Conservation (phyloP, 345 rosid species). For the Eucalyptus shirleyi region DNA sequence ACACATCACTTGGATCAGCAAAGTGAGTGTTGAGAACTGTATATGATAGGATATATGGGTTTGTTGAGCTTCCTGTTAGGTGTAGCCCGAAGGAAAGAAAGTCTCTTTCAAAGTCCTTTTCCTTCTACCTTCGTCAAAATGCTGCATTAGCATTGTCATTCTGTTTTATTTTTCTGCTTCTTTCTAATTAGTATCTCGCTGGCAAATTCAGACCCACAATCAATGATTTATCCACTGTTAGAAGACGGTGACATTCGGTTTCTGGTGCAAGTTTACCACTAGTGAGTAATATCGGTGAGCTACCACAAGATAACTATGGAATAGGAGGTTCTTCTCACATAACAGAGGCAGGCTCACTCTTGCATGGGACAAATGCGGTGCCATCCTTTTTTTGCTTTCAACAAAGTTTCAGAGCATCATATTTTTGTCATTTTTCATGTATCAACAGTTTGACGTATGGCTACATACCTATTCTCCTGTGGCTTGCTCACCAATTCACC, state of each 20-base stretch:
- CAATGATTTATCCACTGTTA: background rate
- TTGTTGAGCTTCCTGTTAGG: background rate
- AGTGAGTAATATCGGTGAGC: constrained; percentile 65
- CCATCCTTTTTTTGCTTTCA: background rate
- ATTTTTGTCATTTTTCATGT: background rate
- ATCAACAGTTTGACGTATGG: constrained; percentile 62
- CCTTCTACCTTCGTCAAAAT: background rate
- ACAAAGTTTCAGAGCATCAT: background rate
- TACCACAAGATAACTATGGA: constrained; percentile 68
- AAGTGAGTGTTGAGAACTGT: background rate
- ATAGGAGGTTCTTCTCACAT: constrained; percentile 65
- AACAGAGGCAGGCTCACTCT: constrained; percentile 52
- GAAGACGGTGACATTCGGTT: background rate
- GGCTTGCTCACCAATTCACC: constrained; percentile 60
- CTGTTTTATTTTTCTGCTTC: background rate
- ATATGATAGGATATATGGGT: background rate
- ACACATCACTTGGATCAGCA: background rate
- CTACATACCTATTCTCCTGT: constrained; percentile 84
- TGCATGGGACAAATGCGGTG: constrained; percentile 72
- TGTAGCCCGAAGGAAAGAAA: background rate
- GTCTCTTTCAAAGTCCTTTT: background rate
- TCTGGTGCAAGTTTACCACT: constrained; percentile 37
- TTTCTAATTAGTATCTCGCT: background rate
- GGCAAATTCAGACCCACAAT: background rate
- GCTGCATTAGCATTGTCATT: background rate